Base-by-base conservation (phyloP, 345 rosid species). In the Gossypium longicalyx region DNA sequence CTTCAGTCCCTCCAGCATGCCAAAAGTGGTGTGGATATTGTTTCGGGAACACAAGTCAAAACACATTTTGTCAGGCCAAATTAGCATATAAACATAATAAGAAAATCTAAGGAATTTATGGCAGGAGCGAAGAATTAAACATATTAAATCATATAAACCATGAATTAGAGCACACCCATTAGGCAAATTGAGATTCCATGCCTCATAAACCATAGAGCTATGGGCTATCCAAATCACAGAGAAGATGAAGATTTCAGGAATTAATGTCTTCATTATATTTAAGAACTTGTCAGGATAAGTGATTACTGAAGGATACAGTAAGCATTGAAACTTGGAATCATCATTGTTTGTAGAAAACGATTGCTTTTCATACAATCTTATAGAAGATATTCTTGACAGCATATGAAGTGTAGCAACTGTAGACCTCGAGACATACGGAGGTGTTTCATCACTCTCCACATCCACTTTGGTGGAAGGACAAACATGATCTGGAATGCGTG, bases 1-100 rank as follows among this genome's bases (percentile, higher is more conserved):
- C 89, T 91, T 23, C 97, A 91, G 67, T 88, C 93, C 13, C 78
- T 91, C 47, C 88, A 91, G 19, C 92, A 84, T 34, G 97, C 91
- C 68, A 91, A 89, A 73, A 89, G 56, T 71, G 97, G 97, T 0
- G 82, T 89, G 6, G 93, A 89, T 15, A 78, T 88, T 0, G 92
- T 91, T 2, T 89, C 90, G 1, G 97, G 91, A 10, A 91, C 97
- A 3, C 74, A 81, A 0, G 91, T 88, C 7, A 80, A 76, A 41
- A 91, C 97, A 0, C 92, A 89, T 80, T 91, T 91, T 25, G 90
- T 94, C 0, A 78, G 90, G 71, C 91, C 94, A 0, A 82, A 88
- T 60, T 89, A 94, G 94, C 85, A 88, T 22, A 83, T 0, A 45
- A 45, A 66, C n/a, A 44, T 49, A 22, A 45, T 45, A 25, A 16